Evolutionary conservation across 2,329 filamentous ascomycete genomes (phyloP).

Genomic region (Fusarium xylarioides): DNA sequence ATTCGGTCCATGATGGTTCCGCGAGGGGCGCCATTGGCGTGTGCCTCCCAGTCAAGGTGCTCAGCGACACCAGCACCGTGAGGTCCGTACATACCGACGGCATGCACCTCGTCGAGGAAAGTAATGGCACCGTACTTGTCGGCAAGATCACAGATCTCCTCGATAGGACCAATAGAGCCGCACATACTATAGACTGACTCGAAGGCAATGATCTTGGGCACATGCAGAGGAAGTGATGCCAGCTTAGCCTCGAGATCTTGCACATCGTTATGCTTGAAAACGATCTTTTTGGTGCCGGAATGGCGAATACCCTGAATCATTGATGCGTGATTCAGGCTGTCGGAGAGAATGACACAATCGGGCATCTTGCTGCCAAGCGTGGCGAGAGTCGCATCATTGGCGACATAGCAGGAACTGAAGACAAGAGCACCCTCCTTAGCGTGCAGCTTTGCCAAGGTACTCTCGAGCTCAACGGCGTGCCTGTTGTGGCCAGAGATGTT

Average conservation of each 20-base stretch:
- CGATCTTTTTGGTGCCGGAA: slow-evolving; percentile 95
- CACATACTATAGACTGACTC: slow-evolving; percentile 99
- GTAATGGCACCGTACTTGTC: slow-evolving; percentile 98
- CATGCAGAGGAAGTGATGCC: slow-evolving; percentile 81
- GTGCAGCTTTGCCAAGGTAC: slow-evolving; percentile 84
- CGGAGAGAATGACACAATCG: slow-evolving; percentile 96
- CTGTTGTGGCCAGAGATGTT: slow-evolving; percentile 99
- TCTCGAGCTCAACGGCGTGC: slow-evolving; percentile 88
- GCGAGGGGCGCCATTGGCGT: slow-evolving; percentile 75
- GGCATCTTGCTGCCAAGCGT: slow-evolving; percentile 97
- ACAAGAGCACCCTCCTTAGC: slow-evolving; percentile 92
- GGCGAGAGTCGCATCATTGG: slow-evolving; percentile 95
- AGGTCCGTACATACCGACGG: slow-evolving; percentile 98
- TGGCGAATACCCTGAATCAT: slow-evolving; percentile 99
- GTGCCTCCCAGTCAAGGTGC: slow-evolving; percentile 92
- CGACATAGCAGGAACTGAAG: slow-evolving; percentile 97
- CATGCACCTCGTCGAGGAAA: slow-evolving; percentile 98
- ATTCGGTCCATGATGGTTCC: slow-evolving; percentile 95
- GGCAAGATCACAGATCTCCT: slow-evolving; percentile 93
- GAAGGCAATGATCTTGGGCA: slow-evolving; percentile 98
- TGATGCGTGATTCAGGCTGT: slow-evolving; percentile 96
- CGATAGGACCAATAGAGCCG: slow-evolving; percentile 94
- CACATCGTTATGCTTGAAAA: slow-evolving; percentile 99
- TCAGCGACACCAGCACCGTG: slow-evolving; percentile 95
- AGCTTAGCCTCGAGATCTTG: slow-evolving; percentile 91